Base-by-base conservation (phyloP, 1,284 basidiomycete genomes). In the Peniophora sp. region DNA sequence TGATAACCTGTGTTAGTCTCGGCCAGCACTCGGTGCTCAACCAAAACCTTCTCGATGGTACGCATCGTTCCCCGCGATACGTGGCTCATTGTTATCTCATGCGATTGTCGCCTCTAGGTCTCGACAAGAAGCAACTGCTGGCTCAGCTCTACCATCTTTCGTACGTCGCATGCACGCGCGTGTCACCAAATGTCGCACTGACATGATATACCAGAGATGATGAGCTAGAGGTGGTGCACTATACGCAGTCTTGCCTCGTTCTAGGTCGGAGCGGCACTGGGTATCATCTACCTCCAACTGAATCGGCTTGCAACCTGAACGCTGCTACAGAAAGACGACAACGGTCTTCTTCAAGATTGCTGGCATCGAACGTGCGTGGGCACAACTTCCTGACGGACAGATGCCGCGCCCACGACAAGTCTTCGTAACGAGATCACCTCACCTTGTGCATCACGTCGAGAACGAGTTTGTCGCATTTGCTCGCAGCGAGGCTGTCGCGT, bases 221-320 rank as follows among this genome's bases (percentile, higher is more conserved):
- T 32, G 83, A 86, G 57, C 72, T 69, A 53, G 67, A 60, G 42
- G 79, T 86, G 11, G 73, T 83, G 9, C 75, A 83, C 43, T 72
- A 83, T 55, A 64, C 63, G 0, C 64, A 68, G 2, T 84, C 83
- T 0, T 82, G 79, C 51, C 85, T 80, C 58, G 83, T 86, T 14
- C 58, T 85, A 2, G 85, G 83, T 0, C 69, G 85, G 24, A 85
- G 83, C 54, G 84, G 84, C 3, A 86, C 83, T 0, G 82, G 83
- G 81, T 81, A 58, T 15, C 68, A 52, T 2, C 9, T 8, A 18
- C 14, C 32, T 27, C 9, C 15, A 34, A 1, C 20, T 14, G 12
- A 15, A 37, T 17, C 10, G 12, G 3, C 3, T 2, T 10, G 2
- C 8, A 11, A 41, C 8, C 24, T 20, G 32, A 43, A 39, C 9